Percentiles rank a stretch among this genome's conserved stretches.
These are phyloP conservation scores for Aphanomyces invadans DNA, from an alignment of 352 stramenopile species.

Conservation along the genomic window DNA sequence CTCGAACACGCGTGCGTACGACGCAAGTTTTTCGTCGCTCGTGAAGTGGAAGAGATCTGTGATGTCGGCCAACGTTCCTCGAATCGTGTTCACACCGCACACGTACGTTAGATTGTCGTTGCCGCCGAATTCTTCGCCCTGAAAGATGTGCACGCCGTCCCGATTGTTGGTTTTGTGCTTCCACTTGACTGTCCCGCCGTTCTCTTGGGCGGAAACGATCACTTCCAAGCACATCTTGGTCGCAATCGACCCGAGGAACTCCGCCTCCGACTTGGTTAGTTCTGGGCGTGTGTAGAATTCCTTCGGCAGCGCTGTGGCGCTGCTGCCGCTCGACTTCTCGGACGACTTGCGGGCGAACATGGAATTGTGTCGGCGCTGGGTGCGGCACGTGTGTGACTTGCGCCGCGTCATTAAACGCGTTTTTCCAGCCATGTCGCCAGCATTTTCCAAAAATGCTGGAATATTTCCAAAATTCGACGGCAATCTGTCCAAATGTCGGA, in stretches of 20 bases:
- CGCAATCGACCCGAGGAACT: conserved; percentile 67
- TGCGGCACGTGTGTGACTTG: neutral
- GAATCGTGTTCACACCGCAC: conserved; percentile 60
- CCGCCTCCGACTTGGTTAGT: conserved; percentile 53
- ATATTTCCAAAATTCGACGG: no score
- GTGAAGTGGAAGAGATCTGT: conserved; percentile 56
- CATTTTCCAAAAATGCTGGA: no score
- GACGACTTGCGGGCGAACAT: conserved; percentile 4
- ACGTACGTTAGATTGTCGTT: conserved; percentile 29
- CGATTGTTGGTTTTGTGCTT: conserved; percentile 50
- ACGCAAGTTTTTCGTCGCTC: conserved; percentile 19
- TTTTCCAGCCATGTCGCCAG: neutral
- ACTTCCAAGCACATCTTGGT: conserved; percentile 82
- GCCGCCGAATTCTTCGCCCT: conserved; percentile 34
- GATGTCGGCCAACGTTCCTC: conserved; percentile 67
- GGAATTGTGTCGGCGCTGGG: neutral
- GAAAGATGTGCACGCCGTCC: conserved; percentile 68
- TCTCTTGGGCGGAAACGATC: conserved; percentile 67
- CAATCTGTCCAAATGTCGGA: no score
- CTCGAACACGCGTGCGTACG: conserved; percentile 22
- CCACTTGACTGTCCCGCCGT: conserved; percentile 71
- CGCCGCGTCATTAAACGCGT: neutral
- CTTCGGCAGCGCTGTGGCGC: conserved; percentile 44
- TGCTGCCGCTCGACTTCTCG: neutral
- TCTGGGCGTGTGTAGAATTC: conserved; percentile 59